A percentile compares a stretch with the other conserved stretches of the same genome.
Conservation (phyloP, 2,329 filamentous ascomycete species). For the Xylariales sp. region DNA sequence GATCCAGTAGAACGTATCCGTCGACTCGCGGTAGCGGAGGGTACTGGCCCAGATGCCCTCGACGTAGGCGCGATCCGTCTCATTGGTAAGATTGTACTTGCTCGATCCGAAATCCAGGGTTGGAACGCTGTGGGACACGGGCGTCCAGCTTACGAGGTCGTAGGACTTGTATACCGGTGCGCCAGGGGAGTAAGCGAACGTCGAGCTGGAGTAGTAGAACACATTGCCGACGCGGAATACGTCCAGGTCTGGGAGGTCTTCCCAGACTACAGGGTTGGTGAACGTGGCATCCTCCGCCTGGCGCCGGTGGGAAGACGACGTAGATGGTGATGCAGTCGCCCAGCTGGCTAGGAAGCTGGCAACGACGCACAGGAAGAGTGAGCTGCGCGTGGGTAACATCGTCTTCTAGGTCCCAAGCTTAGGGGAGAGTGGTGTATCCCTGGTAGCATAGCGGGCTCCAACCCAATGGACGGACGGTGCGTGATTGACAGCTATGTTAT, state of each 20-base stretch:
- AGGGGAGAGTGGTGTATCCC: no score
- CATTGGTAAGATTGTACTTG: constrained; percentile 12
- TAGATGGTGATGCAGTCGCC: neutral
- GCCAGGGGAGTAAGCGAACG: constrained; percentile 44
- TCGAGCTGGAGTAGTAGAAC: constrained; percentile 46
- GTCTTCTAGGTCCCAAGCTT: no score
- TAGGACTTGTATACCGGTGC: constrained; percentile 44
- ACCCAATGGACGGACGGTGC: no score
- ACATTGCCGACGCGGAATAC: constrained; percentile 33
- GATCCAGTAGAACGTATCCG: constrained; percentile 33
- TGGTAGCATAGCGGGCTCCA: no score
- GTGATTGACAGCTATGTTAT: no score
- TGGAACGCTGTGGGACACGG: constrained; percentile 31
- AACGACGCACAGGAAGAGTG: no score
- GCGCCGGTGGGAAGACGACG: neutral
- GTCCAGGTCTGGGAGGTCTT: constrained; percentile 47
- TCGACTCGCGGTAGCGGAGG: constrained; percentile 17
- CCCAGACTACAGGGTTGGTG: constrained; percentile 44
- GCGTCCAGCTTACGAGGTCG: constrained; percentile 43
- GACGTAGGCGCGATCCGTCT: constrained; percentile 15
- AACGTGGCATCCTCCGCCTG: neutral
- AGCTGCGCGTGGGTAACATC: no score
- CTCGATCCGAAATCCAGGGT: constrained; percentile 13
- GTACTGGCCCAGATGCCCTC: constrained; percentile 21
- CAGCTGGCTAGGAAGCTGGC: neutral